A percentile compares a stretch with the other conserved stretches of the same genome.
Evolutionary conservation across 2,329 filamentous ascomycete species (phyloP).

Genomic region (Magnaporthales sp.): DNA sequence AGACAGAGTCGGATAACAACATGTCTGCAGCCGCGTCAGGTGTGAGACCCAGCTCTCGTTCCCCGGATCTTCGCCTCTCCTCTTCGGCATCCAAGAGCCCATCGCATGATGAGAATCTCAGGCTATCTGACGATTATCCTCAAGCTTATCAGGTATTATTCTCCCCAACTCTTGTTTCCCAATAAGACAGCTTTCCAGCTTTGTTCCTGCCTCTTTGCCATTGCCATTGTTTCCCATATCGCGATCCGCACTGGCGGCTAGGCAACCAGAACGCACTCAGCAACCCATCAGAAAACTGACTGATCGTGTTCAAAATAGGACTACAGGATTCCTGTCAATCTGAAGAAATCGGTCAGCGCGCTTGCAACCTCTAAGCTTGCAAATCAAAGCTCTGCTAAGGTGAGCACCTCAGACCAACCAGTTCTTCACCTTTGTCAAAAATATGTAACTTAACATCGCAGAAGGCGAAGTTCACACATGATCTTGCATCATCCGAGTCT

Average conservation of each 20-base stretch:
- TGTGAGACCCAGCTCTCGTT: slow-evolving; percentile 32
- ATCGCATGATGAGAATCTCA: slow-evolving; percentile 27
- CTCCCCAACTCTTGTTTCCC: not conserved
- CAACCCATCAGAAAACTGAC: not conserved
- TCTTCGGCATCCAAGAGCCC: slow-evolving; percentile 21
- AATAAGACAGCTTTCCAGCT: not conserved
- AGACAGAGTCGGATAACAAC: slow-evolving; percentile 7
- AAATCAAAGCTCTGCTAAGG: slow-evolving; percentile 47
- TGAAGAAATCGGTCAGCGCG: slow-evolving; percentile 36
- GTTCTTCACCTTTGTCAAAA: not conserved
- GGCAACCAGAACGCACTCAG: not conserved
- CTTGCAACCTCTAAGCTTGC: slow-evolving; percentile 45
- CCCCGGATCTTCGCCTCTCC: slow-evolving; percentile 20
- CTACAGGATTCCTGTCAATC: slow-evolving; percentile 2
- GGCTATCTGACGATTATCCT: slow-evolving; percentile 24
- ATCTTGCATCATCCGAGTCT: slow-evolving; percentile 26
- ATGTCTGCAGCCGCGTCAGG: slow-evolving; percentile 28
- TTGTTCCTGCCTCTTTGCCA: not conserved
- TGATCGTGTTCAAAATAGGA: not conserved
- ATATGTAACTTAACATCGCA: slow-evolving; percentile 21
- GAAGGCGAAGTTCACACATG: slow-evolving; percentile 40
- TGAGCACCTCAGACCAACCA: slow-evolving; percentile 18
- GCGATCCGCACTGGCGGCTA: not conserved
- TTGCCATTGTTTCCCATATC: not conserved
- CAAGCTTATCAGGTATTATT: slow-evolving; percentile 21